Conservation (phyloP, 805 yeast genomes). For the Schizosaccharomyces lindneri region DNA sequence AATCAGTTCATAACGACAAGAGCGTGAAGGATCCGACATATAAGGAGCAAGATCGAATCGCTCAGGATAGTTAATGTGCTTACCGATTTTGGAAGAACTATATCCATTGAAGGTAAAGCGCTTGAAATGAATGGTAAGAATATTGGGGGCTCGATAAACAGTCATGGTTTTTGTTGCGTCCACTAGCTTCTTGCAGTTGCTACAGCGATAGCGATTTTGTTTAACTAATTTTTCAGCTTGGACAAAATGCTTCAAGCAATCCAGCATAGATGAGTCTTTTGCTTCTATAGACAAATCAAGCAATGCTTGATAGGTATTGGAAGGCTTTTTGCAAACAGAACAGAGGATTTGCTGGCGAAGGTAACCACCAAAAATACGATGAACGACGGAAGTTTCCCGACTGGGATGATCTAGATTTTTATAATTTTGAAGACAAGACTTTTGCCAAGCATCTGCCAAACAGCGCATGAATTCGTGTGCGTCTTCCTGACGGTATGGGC, state of each 20-base stretch:
- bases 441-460: slow-evolving; percentile 9
- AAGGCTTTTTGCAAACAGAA: slow-evolving; percentile 52
- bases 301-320: slow-evolving; percentile 76
- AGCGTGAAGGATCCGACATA: slow-evolving; percentile 7
- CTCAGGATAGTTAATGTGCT: slow-evolving; percentile 59
- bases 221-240: slow-evolving; percentile 49
- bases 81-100: slow-evolving; percentile 58
- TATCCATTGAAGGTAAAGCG: slow-evolving; percentile 57
- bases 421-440: slow-evolving; percentile 4
- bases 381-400: slow-evolving; percentile 37
- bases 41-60: slow-evolving; percentile 46
- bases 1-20: slow-evolving; percentile 34
- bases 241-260: slow-evolving; percentile 59
- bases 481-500: slow-evolving; percentile 44
- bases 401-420: slow-evolving; percentile 5
- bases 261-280: slow-evolving; percentile 27
- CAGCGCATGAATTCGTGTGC: slow-evolving; percentile 65
- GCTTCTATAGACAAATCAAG: slow-evolving; percentile 66
- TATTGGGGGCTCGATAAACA: slow-evolving; percentile 67
- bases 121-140: slow-evolving; percentile 64
- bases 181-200: slow-evolving; percentile 52
- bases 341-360: slow-evolving; percentile 69
- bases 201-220: slow-evolving; percentile 67
- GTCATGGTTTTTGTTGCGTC: slow-evolving; percentile 53
- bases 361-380: slow-evolving; percentile 85